Percentiles rank a stretch among this genome's conserved stretches.
Evolutionary conservation across 2,329 filamentous ascomycete species (phyloP).

Genomic region (Magnaporthiopsis incrustans): DNA sequence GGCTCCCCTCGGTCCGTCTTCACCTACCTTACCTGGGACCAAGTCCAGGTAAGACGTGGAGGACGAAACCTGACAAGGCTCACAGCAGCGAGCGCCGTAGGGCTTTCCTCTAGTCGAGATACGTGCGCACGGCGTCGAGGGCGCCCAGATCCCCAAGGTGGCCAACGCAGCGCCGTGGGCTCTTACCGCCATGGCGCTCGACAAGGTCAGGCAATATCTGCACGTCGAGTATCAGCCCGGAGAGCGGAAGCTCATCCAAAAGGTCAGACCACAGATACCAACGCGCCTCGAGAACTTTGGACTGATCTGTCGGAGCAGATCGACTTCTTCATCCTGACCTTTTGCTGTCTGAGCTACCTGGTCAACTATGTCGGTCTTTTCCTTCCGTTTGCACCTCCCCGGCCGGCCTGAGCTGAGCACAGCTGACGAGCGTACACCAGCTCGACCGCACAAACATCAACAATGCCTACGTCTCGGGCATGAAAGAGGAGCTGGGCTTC

Average conservation of each 20-base stretch:
- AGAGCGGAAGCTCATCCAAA: constrained; percentile 21
- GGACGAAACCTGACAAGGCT: too few relatives aligned
- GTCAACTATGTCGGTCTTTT: constrained; percentile 39
- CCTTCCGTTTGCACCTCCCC: not conserved
- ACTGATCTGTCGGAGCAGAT: not conserved
- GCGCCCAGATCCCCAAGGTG: too few relatives aligned
- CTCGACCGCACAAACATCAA: constrained; percentile 43
- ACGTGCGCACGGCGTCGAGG: too few relatives aligned
- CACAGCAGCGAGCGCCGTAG: too few relatives aligned
- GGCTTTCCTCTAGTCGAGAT: too few relatives aligned
- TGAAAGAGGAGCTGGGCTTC: constrained; percentile 42
- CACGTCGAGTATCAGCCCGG: constrained; percentile 13
- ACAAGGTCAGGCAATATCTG: constrained; percentile 13
- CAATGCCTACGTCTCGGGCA: constrained; percentile 47
- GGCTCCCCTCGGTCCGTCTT: too few relatives aligned
- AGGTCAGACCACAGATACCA: not conserved
- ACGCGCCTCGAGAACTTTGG: too few relatives aligned
- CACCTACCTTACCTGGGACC: too few relatives aligned
- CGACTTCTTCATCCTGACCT: constrained; percentile 57
- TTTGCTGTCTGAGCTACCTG: constrained; percentile 53
- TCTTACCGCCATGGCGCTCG: constrained; percentile 8
- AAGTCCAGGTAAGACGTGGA: too few relatives aligned
- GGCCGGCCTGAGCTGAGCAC: too few relatives aligned
- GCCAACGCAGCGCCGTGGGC: too few relatives aligned
- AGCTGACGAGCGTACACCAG: constrained; percentile 15